Conservation (phyloP, 495 filamentous ascomycete genomes). For the Penicillium turbatum region DNA sequence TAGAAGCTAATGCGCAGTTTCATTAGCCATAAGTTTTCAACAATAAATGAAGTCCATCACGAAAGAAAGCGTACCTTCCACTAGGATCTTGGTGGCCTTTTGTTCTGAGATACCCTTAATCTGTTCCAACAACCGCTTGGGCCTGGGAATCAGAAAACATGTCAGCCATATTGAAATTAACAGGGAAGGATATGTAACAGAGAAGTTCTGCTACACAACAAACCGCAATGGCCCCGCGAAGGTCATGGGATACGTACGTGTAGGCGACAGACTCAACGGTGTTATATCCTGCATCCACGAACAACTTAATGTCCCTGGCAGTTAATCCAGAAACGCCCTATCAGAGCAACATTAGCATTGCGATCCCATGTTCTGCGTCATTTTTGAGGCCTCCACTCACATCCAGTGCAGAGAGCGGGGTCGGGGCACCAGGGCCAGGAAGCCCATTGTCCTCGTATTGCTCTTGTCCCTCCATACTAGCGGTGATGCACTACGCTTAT, state of each 20-base stretch:
- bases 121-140: conserved; percentile 77
- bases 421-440: conserved; percentile 87
- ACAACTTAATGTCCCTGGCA: conserved; percentile 88
- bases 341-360: conserved; percentile 10
- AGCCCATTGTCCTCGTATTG: conserved; percentile 59
- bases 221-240: background rate
- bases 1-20: conserved; percentile 58
- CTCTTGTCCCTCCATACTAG: conserved; percentile 54
- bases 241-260: conserved; percentile 49
- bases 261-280: conserved; percentile 95
- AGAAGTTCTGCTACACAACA: background rate
- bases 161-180: background rate
- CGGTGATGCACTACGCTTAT: conserved; percentile 45
- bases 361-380: background rate
- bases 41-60: background rate
- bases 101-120: conserved; percentile 97
- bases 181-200: background rate
- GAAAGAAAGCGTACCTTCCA: conserved; percentile 60
- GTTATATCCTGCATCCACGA: conserved; percentile 88
- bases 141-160: conserved; percentile 38
- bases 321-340: conserved; percentile 80
- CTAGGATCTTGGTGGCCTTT: conserved; percentile 90
- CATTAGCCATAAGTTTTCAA: background rate
- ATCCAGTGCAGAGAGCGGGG: conserved; percentile 84
- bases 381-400: conserved; percentile 42